Evolutionary conservation across 2,329 filamentous ascomycete genomes (phyloP).

Genomic region (Lasiodiplodia sp.): DNA sequence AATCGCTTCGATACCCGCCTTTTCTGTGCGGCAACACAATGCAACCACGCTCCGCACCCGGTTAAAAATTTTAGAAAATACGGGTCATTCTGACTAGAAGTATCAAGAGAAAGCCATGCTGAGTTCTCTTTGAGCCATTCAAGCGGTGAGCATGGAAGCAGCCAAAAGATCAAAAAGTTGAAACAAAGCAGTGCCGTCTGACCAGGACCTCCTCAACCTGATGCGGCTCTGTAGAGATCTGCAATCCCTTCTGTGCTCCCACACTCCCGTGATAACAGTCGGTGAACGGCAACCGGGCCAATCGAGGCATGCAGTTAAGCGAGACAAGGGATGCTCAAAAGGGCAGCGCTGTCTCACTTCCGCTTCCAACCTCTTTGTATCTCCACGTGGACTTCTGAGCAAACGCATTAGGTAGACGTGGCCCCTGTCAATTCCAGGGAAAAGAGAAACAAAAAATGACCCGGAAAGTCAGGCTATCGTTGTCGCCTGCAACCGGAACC

Average conservation of each 20-base stretch:
- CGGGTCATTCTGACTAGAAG: background rate
- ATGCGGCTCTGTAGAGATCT: background rate
- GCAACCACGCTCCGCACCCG: background rate
- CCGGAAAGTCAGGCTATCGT: background rate
- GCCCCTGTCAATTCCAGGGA: conserved; percentile 8
- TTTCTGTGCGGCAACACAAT: too few relatives aligned
- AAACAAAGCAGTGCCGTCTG: background rate
- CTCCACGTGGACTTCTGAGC: background rate
- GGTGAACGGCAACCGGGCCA: background rate
- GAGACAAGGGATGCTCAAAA: conserved; percentile 15
- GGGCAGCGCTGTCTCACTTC: background rate
- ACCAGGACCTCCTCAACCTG: background rate
- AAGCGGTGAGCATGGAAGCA: background rate
- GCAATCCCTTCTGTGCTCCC: background rate
- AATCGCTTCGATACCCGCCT: too few relatives aligned
- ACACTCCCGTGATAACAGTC: background rate
- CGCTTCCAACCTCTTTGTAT: background rate
- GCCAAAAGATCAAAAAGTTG: background rate
- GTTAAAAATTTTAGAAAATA: background rate
- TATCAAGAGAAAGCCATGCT: background rate
- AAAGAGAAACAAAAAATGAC: conserved; percentile 4
- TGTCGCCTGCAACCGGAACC: conserved; percentile 8
- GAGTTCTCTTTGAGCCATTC: background rate
- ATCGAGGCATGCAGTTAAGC: background rate
- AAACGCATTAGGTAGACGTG: background rate